These are phyloP conservation scores for Phalaenopsis hybrid DNA, from an alignment of 116 monocot genomes.

Conservation along the genomic window DNA sequence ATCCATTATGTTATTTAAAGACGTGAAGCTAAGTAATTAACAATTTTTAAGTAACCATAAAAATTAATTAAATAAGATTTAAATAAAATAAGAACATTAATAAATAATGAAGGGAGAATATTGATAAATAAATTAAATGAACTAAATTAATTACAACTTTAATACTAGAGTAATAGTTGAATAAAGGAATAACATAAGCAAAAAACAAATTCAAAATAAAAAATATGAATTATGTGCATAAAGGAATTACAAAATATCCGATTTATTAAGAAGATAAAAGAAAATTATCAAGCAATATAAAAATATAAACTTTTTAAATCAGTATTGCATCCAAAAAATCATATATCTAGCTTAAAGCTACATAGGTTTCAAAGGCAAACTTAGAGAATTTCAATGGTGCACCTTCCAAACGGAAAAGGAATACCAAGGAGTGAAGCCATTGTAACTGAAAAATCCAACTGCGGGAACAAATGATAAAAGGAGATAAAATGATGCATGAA, in stretches of 20 bases:
- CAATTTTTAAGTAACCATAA: too few species aligned
- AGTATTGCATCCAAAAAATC: background rate
- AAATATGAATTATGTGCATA: background rate
- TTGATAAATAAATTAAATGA: too few species aligned
- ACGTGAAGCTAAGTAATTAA: too few species aligned
- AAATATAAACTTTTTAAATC: background rate
- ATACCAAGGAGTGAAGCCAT: conserved; percentile 84
- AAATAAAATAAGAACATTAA: too few species aligned
- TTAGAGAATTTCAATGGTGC: conserved; percentile 2
- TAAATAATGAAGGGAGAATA: too few species aligned
- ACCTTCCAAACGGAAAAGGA: conserved; percentile 99
- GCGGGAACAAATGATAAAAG: conserved; percentile 13
- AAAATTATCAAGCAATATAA: background rate
- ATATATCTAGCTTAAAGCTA: background rate
- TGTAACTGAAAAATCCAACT: conserved; percentile 97
- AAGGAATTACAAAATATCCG: background rate
- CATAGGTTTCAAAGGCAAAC: background rate
- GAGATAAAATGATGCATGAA: conserved; percentile 12
- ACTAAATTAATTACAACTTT: too few species aligned
- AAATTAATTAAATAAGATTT: too few species aligned
- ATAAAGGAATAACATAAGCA: background rate
- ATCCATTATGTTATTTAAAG: too few species aligned
- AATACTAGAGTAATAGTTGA: too few species aligned
- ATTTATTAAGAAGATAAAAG: background rate
- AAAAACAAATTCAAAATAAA: background rate